phyloP scores from a whole-genome alignment of 495 filamentous ascomycete genomes.

The Venustampulla echinocandica region DNA sequence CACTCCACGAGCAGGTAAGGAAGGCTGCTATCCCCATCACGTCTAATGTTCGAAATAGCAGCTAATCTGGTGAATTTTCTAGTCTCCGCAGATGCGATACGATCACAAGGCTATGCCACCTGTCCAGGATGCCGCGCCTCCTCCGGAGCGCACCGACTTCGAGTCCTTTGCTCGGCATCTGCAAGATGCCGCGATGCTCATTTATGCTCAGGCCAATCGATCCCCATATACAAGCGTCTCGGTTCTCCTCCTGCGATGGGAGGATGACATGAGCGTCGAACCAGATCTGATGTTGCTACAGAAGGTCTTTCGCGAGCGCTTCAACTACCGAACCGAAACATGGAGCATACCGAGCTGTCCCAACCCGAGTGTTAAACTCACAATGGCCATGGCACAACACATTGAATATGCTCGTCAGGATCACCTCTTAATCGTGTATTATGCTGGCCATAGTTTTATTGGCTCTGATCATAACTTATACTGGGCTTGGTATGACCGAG shows the following conservation, averaged over 20 bases:
- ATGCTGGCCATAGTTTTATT: constrained; percentile 42
- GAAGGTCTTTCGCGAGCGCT: constrained; percentile 42
- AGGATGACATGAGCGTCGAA: constrained; percentile 42
- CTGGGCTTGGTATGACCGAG: constrained; percentile 42
- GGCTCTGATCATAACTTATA: constrained; percentile 43
- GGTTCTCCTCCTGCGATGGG: constrained; percentile 46
- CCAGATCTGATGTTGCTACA: constrained; percentile 38
- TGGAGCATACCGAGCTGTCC: constrained; percentile 41
- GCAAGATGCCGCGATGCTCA: constrained; percentile 43
- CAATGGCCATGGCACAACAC: constrained; percentile 34
- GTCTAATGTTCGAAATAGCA: too few relatives aligned
- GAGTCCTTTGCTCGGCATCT: constrained; percentile 49
- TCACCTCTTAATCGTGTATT: constrained; percentile 49
- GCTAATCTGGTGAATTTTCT: constrained; percentile 1
- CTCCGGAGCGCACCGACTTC: constrained; percentile 37
- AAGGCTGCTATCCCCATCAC: too few relatives aligned
- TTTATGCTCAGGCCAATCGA: constrained; percentile 41
- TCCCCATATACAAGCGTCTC: constrained; percentile 40
- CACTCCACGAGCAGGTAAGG: constrained; percentile 24
- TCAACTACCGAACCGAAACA: constrained; percentile 42
- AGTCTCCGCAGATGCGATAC: constrained; percentile 16
- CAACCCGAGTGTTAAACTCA: constrained; percentile 45
- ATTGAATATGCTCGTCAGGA: constrained; percentile 39
- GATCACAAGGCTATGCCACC: constrained; percentile 18
- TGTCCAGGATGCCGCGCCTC: constrained; percentile 17